Percentiles rank a stretch among this genome's conserved stretches.
Conservation (phyloP, 768 basidiomycete species). For the Leccinellum albellum region DNA sequence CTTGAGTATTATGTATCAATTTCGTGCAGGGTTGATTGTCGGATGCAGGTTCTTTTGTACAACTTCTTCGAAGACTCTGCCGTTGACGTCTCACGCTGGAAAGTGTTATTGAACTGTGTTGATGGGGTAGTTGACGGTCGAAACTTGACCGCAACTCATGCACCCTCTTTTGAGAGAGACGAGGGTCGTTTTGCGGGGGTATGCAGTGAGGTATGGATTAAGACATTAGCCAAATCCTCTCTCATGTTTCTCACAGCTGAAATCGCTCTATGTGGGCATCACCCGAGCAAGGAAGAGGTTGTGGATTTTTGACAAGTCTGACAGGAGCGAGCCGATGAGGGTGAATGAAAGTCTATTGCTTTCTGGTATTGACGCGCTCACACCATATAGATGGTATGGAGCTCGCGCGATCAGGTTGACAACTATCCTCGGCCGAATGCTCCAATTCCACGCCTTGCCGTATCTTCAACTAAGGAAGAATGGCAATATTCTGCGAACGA, state of each 20-base stretch:
- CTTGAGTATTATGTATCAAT: neutral
- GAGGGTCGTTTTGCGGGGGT: conserved; percentile 48
- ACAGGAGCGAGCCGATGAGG: conserved; percentile 53
- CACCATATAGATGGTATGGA: conserved; percentile 48
- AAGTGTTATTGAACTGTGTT: conserved; percentile 47
- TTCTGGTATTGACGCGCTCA: conserved; percentile 2
- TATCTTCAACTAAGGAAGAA: conserved; percentile 46
- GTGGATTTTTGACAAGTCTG: conserved; percentile 65
- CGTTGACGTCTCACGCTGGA: conserved; percentile 52
- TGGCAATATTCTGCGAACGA: conserved; percentile 40
- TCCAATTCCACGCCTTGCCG: conserved; percentile 54
- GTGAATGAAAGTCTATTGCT: conserved; percentile 26
- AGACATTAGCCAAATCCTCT: neutral
- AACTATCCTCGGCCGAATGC: conserved; percentile 47
- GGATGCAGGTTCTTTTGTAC: conserved; percentile 59
- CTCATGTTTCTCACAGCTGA: conserved; percentile 42
- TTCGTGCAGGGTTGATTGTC: neutral
- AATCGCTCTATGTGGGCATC: conserved; percentile 66
- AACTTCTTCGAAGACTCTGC: conserved; percentile 71
- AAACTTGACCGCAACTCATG: conserved; percentile 17
- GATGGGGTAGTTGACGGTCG: conserved; percentile 19
- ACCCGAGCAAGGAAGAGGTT: conserved; percentile 67
- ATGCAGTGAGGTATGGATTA: conserved; percentile 49
- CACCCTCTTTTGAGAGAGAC: conserved; percentile 45
- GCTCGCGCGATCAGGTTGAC: conserved; percentile 40